These are phyloP conservation scores for Cochlearia excelsa DNA, from an alignment of 345 rosid species.

Conservation along the genomic window DNA sequence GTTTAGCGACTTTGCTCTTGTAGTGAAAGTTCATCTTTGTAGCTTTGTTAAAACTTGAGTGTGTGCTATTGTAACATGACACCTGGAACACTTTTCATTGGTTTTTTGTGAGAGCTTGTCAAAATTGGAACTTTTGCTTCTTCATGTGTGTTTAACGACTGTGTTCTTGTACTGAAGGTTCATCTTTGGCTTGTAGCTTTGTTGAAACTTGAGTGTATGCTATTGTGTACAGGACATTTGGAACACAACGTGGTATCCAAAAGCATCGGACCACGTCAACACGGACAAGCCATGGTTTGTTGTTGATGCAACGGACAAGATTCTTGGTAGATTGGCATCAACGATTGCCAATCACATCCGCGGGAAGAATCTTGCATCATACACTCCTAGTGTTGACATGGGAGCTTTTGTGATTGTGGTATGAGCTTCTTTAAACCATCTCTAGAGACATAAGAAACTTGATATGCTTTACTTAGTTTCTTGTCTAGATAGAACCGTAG, in stretches of 20 bases:
- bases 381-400: conserved; percentile 98
- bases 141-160: conserved; percentile 4
- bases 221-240: conserved; percentile 68
- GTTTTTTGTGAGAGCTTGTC: background rate
- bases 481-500: background rate
- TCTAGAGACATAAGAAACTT: background rate
- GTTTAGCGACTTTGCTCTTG: conserved; percentile 3
- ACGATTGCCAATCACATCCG: conserved; percentile 86
- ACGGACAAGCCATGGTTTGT: conserved; percentile 82
- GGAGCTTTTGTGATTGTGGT: conserved; percentile 99
- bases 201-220: conserved; percentile 1
- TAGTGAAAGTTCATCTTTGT: background rate
- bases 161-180: background rate
- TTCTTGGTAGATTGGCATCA: conserved; percentile 86
- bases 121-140: background rate
- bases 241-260: conserved; percentile 97
- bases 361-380: conserved; percentile 85
- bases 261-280: conserved; percentile 78
- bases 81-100: background rate
- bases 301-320: conserved; percentile 89
- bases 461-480: background rate
- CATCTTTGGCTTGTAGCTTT: conserved; percentile 1
- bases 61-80: no score
- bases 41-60: no score
- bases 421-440: conserved; percentile 31